Percentiles rank a stretch among this genome's conserved stretches.
Conservation (phyloP, 257 asterid genomes). For the Solanum bukasovii region DNA sequence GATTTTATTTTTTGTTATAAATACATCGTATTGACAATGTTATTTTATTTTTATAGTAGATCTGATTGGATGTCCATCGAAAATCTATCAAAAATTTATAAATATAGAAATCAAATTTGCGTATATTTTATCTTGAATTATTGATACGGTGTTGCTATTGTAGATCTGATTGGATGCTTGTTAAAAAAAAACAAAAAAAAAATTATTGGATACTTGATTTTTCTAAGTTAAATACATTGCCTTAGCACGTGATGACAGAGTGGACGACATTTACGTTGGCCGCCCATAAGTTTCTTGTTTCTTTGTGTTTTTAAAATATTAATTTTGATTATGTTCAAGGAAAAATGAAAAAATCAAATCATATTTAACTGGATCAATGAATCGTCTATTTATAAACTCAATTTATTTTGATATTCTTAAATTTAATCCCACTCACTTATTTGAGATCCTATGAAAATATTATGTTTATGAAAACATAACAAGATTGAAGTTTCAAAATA, state of each 20-base stretch:
- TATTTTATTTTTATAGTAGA: neutral
- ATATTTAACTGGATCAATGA: neutral
- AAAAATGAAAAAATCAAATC: neutral
- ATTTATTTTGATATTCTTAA: rapidly evolving
- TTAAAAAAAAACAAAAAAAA: no score
- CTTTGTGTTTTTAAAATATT: neutral
- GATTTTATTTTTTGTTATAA: neutral
- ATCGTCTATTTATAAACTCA: neutral
- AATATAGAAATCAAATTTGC: no score
- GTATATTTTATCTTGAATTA: no score
- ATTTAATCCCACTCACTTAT: neutral
- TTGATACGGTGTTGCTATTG: neutral
- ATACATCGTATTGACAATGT: neutral
- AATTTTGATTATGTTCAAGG: neutral
- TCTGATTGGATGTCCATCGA: neutral
- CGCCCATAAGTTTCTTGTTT: neutral
- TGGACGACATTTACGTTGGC: neutral
- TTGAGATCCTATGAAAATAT: neutral
- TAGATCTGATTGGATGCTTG: neutral
- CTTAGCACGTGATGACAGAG: neutral
- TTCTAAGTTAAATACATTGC: neutral
- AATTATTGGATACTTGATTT: neutral
- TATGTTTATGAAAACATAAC: neutral
- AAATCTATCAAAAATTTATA: neutral
- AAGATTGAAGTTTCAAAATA: neutral